Evolutionary conservation across 2,329 filamentous ascomycete species (phyloP).

Genomic region (Paecilomyces formosus): DNA sequence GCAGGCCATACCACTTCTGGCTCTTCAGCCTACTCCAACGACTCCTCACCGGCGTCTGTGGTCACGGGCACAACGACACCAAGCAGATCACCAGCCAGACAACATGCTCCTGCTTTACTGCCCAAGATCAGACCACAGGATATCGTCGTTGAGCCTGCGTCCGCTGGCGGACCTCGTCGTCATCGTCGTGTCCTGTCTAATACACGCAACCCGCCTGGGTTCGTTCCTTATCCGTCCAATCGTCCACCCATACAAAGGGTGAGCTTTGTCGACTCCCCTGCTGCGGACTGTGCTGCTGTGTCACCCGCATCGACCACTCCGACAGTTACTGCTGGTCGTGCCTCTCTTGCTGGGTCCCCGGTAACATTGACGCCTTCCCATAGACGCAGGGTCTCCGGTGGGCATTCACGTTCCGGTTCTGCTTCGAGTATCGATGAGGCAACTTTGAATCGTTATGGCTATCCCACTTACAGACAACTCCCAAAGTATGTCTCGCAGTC

Average conservation of each 20-base stretch:
- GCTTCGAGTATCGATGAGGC: constrained; percentile 61
- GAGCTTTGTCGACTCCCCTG: constrained; percentile 38
- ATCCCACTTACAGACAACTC: constrained; percentile 76
- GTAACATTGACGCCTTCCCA: constrained; percentile 46
- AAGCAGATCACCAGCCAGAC: constrained; percentile 64
- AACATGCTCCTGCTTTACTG: constrained; percentile 66
- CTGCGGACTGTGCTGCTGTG: constrained; percentile 35
- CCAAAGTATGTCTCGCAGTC: constrained; percentile 48
- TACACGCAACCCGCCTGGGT: constrained; percentile 44
- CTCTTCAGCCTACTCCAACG: constrained; percentile 57
- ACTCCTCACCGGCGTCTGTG: constrained; percentile 63
- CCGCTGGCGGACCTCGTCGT: constrained; percentile 47
- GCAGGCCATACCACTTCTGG: constrained; percentile 60
- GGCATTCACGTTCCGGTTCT: constrained; percentile 54
- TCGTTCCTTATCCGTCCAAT: constrained; percentile 42
- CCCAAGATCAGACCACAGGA: constrained; percentile 84
- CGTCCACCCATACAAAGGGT: constrained; percentile 36
- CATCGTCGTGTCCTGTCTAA: constrained; percentile 47
- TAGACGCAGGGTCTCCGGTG: constrained; percentile 29
- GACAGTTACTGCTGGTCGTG: constrained; percentile 17
- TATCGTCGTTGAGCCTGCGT: constrained; percentile 60
- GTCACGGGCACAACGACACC: constrained; percentile 64
- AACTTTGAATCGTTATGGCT: constrained; percentile 63
- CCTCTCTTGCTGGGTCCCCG: constrained; percentile 56
- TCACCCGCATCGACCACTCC: constrained; percentile 39